Base-by-base conservation (phyloP, 176 grass and related monocot species). In the Carex littledalei region DNA sequence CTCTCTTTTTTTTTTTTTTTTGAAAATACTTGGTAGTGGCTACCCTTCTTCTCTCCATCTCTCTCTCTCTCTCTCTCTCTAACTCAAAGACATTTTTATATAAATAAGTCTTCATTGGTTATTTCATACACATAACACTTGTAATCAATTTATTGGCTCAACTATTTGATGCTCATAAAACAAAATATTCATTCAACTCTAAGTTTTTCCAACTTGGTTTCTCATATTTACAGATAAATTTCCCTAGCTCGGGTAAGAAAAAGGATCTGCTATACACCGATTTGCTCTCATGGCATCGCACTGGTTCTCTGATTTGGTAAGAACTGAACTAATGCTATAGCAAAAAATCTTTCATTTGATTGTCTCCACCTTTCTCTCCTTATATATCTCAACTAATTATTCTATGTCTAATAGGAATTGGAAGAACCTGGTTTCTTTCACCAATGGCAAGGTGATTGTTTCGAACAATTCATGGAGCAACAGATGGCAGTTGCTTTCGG, bases 241-340 rank as follows among this genome's bases (percentile, higher is more conserved):
- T 68, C 62, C 14, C 12, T 45, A 10, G 45, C 8, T 31, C 31
- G 0, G 26, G 41, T 60, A 49, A 49, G 67, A 39, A 70, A 84
- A 62, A 68, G 45, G 35, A 56, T 85, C 50, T 53, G 31, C 12
- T 77, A 43, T 74, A 60, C 82, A 37, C 11, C n/a, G 64, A 86
- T 53, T 81, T 80, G 83, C 81, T 63, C 80, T 71, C 12, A 96
- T 96, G 94, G 91, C 87, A 35, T 86, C 87, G 3, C 87, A 93
- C 69, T 96, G 94, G 94, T 93, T 93, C 80, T 93, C 89, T 69
- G 89, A 93, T 87, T 81, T 96, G 91, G 94, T 96, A 88, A 89
- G 60, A 64, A 82, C 8, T 35, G 49, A 64, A 50, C 29, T n/a
- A 82, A 82, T 65, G 12, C 4, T 64, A 26, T 63, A 64, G 4